These are phyloP conservation scores for Podaxis rugospora DNA, from an alignment of 768 basidiomycete genomes.

Conservation along the genomic window DNA sequence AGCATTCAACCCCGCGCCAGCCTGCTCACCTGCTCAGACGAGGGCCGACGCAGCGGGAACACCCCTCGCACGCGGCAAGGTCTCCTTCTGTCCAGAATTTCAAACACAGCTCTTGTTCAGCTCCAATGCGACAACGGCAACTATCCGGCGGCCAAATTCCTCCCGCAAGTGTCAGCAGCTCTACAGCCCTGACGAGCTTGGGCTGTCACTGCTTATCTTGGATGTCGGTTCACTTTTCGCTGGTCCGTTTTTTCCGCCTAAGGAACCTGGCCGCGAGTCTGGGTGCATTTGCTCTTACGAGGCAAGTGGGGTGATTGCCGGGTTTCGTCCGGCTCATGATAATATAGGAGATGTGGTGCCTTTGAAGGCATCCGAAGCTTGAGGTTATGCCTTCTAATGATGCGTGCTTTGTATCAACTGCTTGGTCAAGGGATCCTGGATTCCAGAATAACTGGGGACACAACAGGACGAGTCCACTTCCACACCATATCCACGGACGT, in stretches of 20 bases:
- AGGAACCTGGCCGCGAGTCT: not conserved
- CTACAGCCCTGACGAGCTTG: not conserved
- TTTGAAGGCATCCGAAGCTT: constrained; percentile 6
- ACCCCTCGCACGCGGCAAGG: not conserved
- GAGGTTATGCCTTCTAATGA: constrained; percentile 7
- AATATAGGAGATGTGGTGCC: constrained; percentile 5
- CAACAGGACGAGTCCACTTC: not conserved
- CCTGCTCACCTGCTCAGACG: constrained; percentile 1
- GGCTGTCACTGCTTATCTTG: constrained; percentile 1
- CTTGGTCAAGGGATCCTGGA: not conserved
- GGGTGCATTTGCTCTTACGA: constrained; percentile 3
- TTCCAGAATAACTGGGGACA: not conserved
- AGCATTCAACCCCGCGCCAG: not conserved
- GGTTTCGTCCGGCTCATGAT: constrained; percentile 2
- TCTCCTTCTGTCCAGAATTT: not conserved
- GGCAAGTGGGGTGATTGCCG: constrained; percentile 12
- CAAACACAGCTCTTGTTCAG: constrained; percentile 11
- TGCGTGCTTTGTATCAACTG: not conserved
- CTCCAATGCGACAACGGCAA: constrained; percentile 4
- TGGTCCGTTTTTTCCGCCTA: not conserved
- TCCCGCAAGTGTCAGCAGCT: not conserved
- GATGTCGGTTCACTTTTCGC: not conserved
- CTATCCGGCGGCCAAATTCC: constrained; percentile 1
- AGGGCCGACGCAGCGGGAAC: not conserved
- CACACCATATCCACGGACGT: not conserved